These are phyloP conservation scores for Cadophora sp. DNA, from an alignment of 2,329 filamentous ascomycete genomes.

Conservation along the genomic window DNA sequence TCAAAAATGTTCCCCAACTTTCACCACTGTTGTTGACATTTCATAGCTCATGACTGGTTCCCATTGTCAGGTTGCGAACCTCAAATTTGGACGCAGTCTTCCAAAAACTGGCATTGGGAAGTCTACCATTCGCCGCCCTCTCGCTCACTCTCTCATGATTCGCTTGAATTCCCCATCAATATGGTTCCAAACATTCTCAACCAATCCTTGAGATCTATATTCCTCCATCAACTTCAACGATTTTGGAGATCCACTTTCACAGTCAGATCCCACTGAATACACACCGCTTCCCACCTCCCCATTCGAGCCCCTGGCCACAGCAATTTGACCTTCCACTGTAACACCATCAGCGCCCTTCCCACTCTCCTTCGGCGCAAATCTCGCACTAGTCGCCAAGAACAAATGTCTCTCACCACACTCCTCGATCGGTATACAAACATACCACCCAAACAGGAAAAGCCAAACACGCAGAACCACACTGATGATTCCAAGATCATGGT, in stretches of 20 bases:
- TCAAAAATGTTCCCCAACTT: too few species aligned
- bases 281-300: slow-evolving; percentile 32
- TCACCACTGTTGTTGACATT: too few species aligned
- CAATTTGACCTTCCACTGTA: slow-evolving; percentile 8
- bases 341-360: slow-evolving; percentile 13
- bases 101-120: not conserved
- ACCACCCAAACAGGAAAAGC: slow-evolving; percentile 16
- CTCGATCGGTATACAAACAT: slow-evolving; percentile 28
- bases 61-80: not conserved
- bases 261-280: slow-evolving; percentile 28
- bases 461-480: slow-evolving; percentile 14
- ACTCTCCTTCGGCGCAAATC: slow-evolving; percentile 20
- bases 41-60: too few species aligned
- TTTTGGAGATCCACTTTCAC: slow-evolving; percentile 28
- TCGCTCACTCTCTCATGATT: slow-evolving; percentile 1
- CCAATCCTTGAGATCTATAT: slow-evolving; percentile 27
- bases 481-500: slow-evolving; percentile 12
- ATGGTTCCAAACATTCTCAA: slow-evolving; percentile 27
- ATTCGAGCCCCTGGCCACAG: slow-evolving; percentile 19
- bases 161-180: slow-evolving; percentile 27
- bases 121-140: not conserved
- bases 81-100: not conserved
- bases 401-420: slow-evolving; percentile 38
- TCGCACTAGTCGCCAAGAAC: slow-evolving; percentile 32
- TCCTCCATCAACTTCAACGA: slow-evolving; percentile 24